Evolutionary conservation across 2,329 filamentous ascomycete genomes (phyloP).

Genomic region (Dryadomyces quercus-mongolicae): DNA sequence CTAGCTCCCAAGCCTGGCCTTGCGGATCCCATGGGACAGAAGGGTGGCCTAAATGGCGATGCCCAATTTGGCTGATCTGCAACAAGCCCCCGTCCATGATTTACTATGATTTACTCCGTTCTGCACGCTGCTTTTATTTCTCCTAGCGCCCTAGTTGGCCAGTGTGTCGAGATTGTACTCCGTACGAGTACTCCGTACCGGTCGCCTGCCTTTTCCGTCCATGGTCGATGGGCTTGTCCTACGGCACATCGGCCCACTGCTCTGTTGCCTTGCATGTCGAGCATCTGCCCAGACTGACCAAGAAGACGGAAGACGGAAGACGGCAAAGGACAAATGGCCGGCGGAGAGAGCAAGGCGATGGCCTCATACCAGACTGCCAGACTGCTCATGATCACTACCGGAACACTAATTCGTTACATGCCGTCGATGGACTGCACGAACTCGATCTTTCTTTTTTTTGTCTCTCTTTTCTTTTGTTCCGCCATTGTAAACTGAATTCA

Average conservation of each 20-base stretch:
- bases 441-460: too few species aligned
- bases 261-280: too few species aligned
- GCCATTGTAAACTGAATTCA: too few species aligned
- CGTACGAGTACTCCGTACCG: too few species aligned
- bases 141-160: not conserved
- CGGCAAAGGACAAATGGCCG: too few species aligned
- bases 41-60: not conserved
- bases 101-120: not conserved
- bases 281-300: not conserved
- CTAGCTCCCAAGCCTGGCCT: not conserved
- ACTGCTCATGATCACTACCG: too few species aligned
- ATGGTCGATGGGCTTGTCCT: not conserved
- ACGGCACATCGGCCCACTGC: too few species aligned
- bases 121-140: not conserved
- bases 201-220: not conserved
- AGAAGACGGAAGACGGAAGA: not conserved
- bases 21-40: not conserved
- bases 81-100: constrained; percentile 2
- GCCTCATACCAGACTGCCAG: too few species aligned
- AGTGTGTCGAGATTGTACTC: not conserved
- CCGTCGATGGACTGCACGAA: too few species aligned
- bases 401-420: too few species aligned
- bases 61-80: not conserved
- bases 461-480: too few species aligned
- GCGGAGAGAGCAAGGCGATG: too few species aligned